Evolutionary conservation across 2,329 filamentous ascomycete genomes (phyloP).

Genomic region (Macroventuria anomochaeta): DNA sequence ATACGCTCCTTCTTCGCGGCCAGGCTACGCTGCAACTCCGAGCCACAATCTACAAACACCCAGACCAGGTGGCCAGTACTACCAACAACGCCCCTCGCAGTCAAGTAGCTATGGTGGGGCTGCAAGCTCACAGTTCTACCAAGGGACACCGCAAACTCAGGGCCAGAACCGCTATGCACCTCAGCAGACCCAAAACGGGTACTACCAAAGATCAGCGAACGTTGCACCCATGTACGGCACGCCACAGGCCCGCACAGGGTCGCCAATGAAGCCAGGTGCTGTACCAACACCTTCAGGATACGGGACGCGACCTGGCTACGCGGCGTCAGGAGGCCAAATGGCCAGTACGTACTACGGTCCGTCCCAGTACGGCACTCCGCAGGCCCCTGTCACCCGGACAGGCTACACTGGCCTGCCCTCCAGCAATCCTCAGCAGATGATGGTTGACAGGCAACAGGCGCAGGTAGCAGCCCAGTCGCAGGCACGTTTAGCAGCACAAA

Average conservation of each 20-base stretch:
- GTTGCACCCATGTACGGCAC: conserved; percentile 44
- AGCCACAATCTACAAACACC: conserved; percentile 43
- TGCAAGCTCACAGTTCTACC: conserved; percentile 43
- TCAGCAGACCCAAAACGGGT: conserved; percentile 40
- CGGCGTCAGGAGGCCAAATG: conserved; percentile 39
- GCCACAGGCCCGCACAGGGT: conserved; percentile 42
- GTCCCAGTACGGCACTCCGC: conserved; percentile 42
- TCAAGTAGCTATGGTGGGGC: conserved; percentile 37
- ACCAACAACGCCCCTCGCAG: conserved; percentile 39
- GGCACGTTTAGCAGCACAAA: conserved; percentile 46
- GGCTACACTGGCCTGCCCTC: conserved; percentile 29
- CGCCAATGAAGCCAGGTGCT: conserved; percentile 46
- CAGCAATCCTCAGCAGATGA: conserved; percentile 43
- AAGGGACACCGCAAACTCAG: conserved; percentile 42
- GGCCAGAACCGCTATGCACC: conserved; percentile 42
- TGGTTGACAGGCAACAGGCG: conserved; percentile 44
- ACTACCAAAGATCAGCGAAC: conserved; percentile 43
- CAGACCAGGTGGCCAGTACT: conserved; percentile 39
- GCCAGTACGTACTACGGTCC: conserved; percentile 45
- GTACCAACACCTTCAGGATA: conserved; percentile 33
- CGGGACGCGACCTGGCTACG: conserved; percentile 37
- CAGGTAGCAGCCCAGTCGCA: conserved; percentile 44
- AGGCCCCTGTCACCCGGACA: conserved; percentile 32
- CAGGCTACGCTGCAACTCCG: conserved; percentile 37
- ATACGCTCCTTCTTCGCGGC: conserved; percentile 37